Conservation (phyloP, 176 grass and related monocot genomes). For the Zea luxurians region DNA sequence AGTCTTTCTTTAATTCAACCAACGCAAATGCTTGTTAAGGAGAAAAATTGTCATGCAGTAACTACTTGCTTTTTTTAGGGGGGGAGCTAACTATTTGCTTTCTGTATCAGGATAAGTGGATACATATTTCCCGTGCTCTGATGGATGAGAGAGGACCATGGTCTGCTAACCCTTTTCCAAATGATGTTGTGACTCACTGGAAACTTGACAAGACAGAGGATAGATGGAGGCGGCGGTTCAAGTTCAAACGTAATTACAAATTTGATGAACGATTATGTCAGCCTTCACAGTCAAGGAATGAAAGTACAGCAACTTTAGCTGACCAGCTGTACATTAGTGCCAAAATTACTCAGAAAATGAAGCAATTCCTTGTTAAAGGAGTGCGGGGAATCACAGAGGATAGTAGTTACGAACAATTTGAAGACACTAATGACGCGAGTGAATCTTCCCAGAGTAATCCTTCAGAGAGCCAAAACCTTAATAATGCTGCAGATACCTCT, state of each 20-base stretch:
- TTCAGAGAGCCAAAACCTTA: conserved; percentile 45
- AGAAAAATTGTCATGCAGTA: conserved; percentile 14
- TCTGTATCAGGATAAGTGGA: conserved; percentile 84
- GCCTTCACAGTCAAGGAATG: conserved; percentile 54
- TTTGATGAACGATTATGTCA: conserved; percentile 84
- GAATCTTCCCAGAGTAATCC: conserved; percentile 43
- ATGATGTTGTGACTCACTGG: conserved; percentile 69
- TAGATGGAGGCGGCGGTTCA: conserved; percentile 80
- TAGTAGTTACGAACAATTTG: conserved; percentile 49
- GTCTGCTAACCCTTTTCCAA: conserved; percentile 92
- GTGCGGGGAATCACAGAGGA: conserved; percentile 81
- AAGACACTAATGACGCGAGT: conserved; percentile 49
- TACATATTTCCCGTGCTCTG: conserved; percentile 81
- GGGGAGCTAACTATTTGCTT: conserved; percentile 14
- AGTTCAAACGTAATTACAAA: conserved; percentile 95
- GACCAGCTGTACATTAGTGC: conserved; percentile 41
- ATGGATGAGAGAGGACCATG: conserved; percentile 93
- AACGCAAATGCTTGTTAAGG: conserved; percentile 45
- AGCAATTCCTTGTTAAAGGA: conserved; percentile 80
- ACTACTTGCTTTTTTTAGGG: neutral
- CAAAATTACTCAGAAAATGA: conserved; percentile 81
- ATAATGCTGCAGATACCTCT: conserved; percentile 47
- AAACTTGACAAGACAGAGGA: conserved; percentile 97
- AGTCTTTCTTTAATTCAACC: conserved; percentile 30
- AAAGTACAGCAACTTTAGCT: conserved; percentile 33